phyloP scores from a whole-genome alignment of 805 yeast species.

The Monosporozyma solicola region DNA sequence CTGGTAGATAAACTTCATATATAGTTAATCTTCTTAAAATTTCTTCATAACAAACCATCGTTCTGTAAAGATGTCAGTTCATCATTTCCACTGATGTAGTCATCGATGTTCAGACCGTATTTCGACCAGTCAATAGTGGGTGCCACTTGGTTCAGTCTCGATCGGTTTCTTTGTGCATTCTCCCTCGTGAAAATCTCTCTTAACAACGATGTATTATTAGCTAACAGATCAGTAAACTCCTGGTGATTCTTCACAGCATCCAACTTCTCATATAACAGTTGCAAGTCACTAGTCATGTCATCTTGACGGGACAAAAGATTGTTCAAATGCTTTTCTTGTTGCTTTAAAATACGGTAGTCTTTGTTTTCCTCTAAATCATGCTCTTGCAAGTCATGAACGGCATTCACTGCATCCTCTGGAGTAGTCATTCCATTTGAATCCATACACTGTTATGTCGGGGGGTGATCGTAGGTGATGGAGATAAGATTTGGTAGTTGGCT shows the following conservation, averaged over 20 bases:
- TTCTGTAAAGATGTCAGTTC: constrained; percentile 13
- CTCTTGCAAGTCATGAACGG: constrained; percentile 16
- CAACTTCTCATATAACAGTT: constrained; percentile 20
- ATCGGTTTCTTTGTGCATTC: constrained; percentile 9
- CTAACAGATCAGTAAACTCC: constrained; percentile 23
- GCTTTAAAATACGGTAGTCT: constrained; percentile 18
- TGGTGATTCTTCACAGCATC: constrained; percentile 25
- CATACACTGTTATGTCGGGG: not conserved
- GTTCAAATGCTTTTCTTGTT: constrained; percentile 17
- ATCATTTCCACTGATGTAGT: constrained; percentile 16
- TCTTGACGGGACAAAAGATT: constrained; percentile 13
- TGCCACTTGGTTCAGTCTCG: not conserved
- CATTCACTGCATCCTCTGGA: constrained; percentile 10
- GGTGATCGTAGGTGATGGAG: not conserved
- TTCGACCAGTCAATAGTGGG: constrained; percentile 18
- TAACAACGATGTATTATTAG: constrained; percentile 18
- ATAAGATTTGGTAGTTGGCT: not conserved
- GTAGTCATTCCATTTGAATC: constrained; percentile 9
- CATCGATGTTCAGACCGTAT: constrained; percentile 20
- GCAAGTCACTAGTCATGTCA: constrained; percentile 17
- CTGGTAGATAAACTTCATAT: too few relatives aligned
- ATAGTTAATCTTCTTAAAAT: too few relatives aligned
- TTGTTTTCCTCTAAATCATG: constrained; percentile 13
- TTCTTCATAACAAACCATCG: constrained; percentile 12
- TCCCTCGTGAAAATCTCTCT: constrained; percentile 26